Evolutionary conservation across 257 asterid species (phyloP).

Genomic region (Lithospermum erythrorhizon): DNA sequence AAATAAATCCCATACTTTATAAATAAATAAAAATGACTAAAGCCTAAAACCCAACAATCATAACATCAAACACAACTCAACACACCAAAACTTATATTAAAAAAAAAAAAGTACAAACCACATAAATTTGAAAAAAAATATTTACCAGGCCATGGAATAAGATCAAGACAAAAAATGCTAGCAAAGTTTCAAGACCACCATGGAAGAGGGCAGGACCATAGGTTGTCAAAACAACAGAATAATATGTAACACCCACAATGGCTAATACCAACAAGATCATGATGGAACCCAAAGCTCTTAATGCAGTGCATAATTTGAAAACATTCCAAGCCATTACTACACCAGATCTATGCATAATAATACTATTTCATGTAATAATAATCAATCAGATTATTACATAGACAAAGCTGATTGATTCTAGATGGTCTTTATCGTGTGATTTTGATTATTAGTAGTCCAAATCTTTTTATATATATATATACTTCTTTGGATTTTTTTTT

Average conservation of each 20-base stretch:
- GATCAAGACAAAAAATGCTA: constrained; percentile 48
- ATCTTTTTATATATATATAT: too few species aligned
- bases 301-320: constrained; percentile 90
- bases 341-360: constrained; percentile 92
- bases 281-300: constrained; percentile 92
- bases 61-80: neutral
- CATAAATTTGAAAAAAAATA: constrained; percentile 4
- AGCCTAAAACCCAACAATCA: neutral
- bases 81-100: neutral
- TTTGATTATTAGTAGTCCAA: too few species aligned
- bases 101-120: too few species aligned
- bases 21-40: too few species aligned
- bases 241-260: constrained; percentile 73
- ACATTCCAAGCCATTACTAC: constrained; percentile 98
- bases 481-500: too few species aligned
- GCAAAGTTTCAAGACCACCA: constrained; percentile 62
- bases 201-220: constrained; percentile 68
- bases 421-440: neutral
- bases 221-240: constrained; percentile 72
- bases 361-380: neutral
- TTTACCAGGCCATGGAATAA: constrained; percentile 78
- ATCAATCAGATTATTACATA: too few species aligned
- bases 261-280: constrained; percentile 61
- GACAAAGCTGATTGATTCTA: too few species aligned
- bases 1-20: too few species aligned